phyloP scores from a whole-genome alignment of 2,329 filamentous ascomycete species.

The Aspergillus clavatus region DNA sequence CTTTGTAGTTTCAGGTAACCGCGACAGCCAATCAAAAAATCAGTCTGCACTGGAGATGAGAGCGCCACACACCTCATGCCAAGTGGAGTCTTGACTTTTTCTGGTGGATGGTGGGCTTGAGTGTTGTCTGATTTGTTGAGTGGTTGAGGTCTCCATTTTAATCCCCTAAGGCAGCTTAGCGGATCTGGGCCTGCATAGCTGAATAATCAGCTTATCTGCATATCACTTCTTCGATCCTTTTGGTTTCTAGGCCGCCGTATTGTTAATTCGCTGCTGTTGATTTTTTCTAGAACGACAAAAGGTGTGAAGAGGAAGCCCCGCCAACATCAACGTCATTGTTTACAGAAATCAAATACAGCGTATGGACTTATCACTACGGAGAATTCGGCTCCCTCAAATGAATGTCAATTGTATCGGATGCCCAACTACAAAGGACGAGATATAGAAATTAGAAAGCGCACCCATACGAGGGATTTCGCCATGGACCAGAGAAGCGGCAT shows the following conservation, averaged over 20 bases:
- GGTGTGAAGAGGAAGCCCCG: neutral
- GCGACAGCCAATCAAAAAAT: constrained; percentile 2
- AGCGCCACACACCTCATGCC: constrained; percentile 8
- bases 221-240: neutral
- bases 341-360: too few species aligned
- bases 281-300: too few species aligned
- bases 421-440: too few species aligned
- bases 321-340: neutral
- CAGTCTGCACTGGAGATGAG: neutral
- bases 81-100: constrained; percentile 1
- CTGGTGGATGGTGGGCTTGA: constrained; percentile 1
- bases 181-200: neutral
- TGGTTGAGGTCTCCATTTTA: neutral
- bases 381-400: too few species aligned
- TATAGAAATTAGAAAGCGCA: neutral
- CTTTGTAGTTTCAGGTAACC: constrained; percentile 8
- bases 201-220: neutral
- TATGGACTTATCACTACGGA: too few species aligned
- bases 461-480: neutral
- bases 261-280: too few species aligned
- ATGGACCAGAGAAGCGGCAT: neutral
- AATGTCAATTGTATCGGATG: too few species aligned
- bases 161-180: neutral
- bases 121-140: neutral
- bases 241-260: too few species aligned